Percentiles rank a stretch among this genome's conserved stretches.
phyloP scores from a whole-genome alignment of 129 eudicot species.

The Deinandra increscens region DNA sequence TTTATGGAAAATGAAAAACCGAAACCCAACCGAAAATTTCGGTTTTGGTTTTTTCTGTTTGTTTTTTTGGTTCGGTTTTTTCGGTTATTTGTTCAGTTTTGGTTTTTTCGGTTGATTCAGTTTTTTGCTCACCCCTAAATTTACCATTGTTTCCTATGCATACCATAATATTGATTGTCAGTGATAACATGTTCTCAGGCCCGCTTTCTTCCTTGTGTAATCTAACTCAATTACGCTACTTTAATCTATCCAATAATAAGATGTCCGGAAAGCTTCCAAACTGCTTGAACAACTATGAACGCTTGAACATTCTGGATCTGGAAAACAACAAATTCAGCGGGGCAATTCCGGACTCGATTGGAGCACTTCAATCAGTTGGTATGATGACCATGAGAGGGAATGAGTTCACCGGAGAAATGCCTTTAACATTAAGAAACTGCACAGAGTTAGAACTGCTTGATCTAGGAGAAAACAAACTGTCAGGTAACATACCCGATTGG shows the following conservation, averaged over 20 bases:
- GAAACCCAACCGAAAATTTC: too few relatives aligned
- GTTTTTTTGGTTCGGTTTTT: too few relatives aligned
- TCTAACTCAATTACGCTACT: slow-evolving; percentile 24
- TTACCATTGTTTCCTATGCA: slow-evolving; percentile 34
- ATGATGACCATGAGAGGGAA: slow-evolving; percentile 34
- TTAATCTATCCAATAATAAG: slow-evolving; percentile 38
- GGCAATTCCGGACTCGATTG: slow-evolving; percentile 39
- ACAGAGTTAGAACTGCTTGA: slow-evolving; percentile 32
- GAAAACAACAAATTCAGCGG: slow-evolving; percentile 39
- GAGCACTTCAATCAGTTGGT: slow-evolving; percentile 17
- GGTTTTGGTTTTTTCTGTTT: too few relatives aligned
- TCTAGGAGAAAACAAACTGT: slow-evolving; percentile 36
- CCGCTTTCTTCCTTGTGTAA: slow-evolving; percentile 33
- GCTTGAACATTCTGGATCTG: slow-evolving; percentile 34
- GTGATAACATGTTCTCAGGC: slow-evolving; percentile 38
- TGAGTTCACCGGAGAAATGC: slow-evolving; percentile 32
- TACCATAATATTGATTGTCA: slow-evolving; percentile 24
- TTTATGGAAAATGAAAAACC: too few relatives aligned
- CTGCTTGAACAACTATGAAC: slow-evolving; percentile 30
- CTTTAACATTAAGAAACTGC: slow-evolving; percentile 33
- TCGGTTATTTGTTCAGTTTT: too few relatives aligned
- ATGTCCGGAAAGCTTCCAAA: slow-evolving; percentile 46
- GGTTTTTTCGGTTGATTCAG: too few relatives aligned
- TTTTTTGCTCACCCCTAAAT: too few relatives aligned
- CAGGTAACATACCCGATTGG: slow-evolving; percentile 44